These are phyloP conservation scores for Mortierella sp. DNA, from an alignment of 371 early-diverging fungal genomes.

Conservation along the genomic window DNA sequence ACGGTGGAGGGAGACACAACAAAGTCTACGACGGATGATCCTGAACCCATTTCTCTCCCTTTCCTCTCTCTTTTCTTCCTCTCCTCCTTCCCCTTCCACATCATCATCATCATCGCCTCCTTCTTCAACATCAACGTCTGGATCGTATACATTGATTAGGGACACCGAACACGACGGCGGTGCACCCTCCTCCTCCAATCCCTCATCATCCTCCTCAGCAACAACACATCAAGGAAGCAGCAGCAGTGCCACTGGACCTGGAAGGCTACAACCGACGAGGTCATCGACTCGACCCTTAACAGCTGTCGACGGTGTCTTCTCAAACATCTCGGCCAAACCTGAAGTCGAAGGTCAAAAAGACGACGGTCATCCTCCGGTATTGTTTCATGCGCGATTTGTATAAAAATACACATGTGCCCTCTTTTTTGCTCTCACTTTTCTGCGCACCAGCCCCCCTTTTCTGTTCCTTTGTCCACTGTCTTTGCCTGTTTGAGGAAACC, in stretches of 20 bases:
- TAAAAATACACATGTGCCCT: neutral
- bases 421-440: neutral
- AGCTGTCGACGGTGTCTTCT: constrained; percentile 64
- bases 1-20: neutral
- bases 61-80: neutral
- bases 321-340: constrained; percentile 70
- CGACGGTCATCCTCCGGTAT: constrained; percentile 62
- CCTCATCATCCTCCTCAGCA: neutral
- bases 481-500: neutral
- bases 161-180: neutral
- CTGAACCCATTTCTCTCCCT: neutral
- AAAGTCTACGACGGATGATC: constrained; percentile 2
- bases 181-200: neutral
- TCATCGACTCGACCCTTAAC: neutral
- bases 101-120: neutral
- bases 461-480: neutral
- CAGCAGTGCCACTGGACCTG: neutral
- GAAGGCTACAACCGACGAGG: neutral
- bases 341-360: constrained; percentile 58
- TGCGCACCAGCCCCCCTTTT: neutral
- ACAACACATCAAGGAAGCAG: neutral
- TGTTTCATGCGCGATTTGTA: neutral
- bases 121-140: neutral
- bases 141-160: neutral
- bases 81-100: neutral